Conservation (phyloP, 2,329 filamentous ascomycete genomes). For the Paraphaeosphaeria sporulosa region DNA sequence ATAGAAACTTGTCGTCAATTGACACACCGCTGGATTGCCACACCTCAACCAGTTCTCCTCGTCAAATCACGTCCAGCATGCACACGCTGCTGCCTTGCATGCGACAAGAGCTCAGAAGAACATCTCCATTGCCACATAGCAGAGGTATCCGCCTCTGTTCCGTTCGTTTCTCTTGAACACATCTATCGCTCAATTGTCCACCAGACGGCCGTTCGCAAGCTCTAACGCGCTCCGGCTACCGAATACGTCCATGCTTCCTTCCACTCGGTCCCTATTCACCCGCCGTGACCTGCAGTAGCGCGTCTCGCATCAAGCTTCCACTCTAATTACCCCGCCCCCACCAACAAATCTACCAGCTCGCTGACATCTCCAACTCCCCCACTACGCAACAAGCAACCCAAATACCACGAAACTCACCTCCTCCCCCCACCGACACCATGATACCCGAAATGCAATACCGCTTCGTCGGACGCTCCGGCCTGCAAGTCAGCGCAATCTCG, state of each 20-base stretch:
- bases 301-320: neutral
- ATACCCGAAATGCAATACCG: slow-evolving; percentile 71
- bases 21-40: too few relatives aligned
- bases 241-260: neutral
- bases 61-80: too few relatives aligned
- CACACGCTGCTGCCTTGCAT: too few relatives aligned
- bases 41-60: too few relatives aligned
- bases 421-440: neutral
- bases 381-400: neutral
- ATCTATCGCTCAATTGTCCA: too few relatives aligned
- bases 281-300: neutral
- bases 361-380: neutral
- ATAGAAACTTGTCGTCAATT: too few relatives aligned
- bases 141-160: too few relatives aligned
- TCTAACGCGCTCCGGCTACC: neutral
- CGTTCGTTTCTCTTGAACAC: too few relatives aligned
- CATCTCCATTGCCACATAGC: too few relatives aligned
- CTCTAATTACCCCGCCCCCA: slow-evolving; percentile 5
- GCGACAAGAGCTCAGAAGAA: too few relatives aligned
- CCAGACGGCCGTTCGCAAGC: too few relatives aligned
- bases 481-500: slow-evolving; percentile 77
- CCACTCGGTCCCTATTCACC: slow-evolving; percentile 5
- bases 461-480: slow-evolving; percentile 73
- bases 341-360: neutral
- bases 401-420: neutral